These are phyloP conservation scores for Tripterygium wilfordii DNA, from an alignment of 177 flowering plant species.

Conservation along the genomic window DNA sequence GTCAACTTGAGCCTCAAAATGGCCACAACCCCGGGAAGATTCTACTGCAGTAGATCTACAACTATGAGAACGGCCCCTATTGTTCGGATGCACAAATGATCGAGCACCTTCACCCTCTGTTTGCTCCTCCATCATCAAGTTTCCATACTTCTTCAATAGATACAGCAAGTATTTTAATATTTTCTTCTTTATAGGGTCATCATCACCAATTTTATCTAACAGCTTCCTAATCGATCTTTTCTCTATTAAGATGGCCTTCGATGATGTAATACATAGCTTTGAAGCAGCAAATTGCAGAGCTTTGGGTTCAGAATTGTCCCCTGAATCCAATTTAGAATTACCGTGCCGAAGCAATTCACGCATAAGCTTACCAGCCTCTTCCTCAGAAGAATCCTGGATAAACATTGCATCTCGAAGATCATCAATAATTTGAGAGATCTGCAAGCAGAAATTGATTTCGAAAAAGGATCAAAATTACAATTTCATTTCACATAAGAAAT, in stretches of 20 bases:
- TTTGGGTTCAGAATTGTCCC: constrained; percentile 30
- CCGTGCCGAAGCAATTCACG: constrained; percentile 35
- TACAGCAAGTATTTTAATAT: constrained; percentile 41
- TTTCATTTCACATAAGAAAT: neutral
- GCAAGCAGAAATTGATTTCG: constrained; percentile 14
- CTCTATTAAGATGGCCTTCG: constrained; percentile 59
- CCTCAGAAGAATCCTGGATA: constrained; percentile 52
- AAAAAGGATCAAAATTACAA: constrained; percentile 5
- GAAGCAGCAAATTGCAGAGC: constrained; percentile 50
- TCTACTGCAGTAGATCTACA: constrained; percentile 15
- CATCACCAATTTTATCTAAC: constrained; percentile 33
- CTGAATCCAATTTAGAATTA: constrained; percentile 25
- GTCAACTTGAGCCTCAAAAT: constrained; percentile 17
- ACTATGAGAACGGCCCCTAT: neutral
- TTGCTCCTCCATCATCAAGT: constrained; percentile 21
- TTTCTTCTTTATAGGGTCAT: constrained; percentile 41
- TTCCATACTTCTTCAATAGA: constrained; percentile 58
- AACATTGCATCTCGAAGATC: constrained; percentile 47
- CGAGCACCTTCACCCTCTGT: constrained; percentile 10
- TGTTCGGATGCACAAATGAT: neutral
- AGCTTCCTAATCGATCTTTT: constrained; percentile 58
- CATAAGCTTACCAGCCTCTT: constrained; percentile 63
- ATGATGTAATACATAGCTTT: constrained; percentile 47
- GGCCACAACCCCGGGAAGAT: constrained; percentile 1
- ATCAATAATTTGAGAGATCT: constrained; percentile 57